phyloP scores from a whole-genome alignment of 768 basidiomycete genomes.

The Gymnopilus junonius region DNA sequence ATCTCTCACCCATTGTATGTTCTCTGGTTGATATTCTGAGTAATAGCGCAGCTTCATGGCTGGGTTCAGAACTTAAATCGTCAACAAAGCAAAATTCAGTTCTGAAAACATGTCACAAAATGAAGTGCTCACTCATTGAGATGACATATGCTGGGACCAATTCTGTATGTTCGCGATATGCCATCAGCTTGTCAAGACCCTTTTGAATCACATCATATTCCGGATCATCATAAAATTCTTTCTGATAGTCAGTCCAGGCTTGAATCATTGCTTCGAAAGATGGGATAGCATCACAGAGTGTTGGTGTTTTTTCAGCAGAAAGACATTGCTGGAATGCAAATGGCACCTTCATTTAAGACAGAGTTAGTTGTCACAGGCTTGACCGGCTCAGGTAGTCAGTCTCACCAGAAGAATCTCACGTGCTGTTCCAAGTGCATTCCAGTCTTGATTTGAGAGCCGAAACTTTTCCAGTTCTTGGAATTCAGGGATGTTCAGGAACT shows the following conservation, averaged over 20 bases:
- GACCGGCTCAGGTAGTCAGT: too few species aligned
- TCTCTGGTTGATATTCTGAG: background rate
- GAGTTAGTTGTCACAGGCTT: too few species aligned
- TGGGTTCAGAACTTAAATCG: conserved; percentile 8
- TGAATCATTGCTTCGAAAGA: conserved; percentile 28
- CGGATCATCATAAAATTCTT: background rate
- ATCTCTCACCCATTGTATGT: too few species aligned
- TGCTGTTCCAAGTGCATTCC: conserved; percentile 22
- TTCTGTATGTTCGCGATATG: conserved; percentile 23
- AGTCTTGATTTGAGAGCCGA: conserved; percentile 22
- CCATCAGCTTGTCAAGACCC: conserved; percentile 33
- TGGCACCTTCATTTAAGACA: conserved; percentile 28
- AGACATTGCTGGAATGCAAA: conserved; percentile 36
- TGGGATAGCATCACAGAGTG: conserved; percentile 30
- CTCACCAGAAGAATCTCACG: conserved; percentile 31
- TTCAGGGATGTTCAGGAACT: conserved; percentile 1
- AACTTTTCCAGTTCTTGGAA: conserved; percentile 29
- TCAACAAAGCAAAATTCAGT: too few species aligned
- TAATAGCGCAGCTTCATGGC: conserved; percentile 3
- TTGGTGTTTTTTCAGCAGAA: conserved; percentile 34
- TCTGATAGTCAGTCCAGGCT: conserved; percentile 23
- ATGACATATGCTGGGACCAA: conserved; percentile 27
- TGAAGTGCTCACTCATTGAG: conserved; percentile 28
- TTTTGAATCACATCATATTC: conserved; percentile 23
- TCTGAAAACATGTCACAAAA: too few species aligned